These are phyloP conservation scores for Aspergillus steynii DNA, from an alignment of 495 filamentous ascomycete species.

Conservation along the genomic window DNA sequence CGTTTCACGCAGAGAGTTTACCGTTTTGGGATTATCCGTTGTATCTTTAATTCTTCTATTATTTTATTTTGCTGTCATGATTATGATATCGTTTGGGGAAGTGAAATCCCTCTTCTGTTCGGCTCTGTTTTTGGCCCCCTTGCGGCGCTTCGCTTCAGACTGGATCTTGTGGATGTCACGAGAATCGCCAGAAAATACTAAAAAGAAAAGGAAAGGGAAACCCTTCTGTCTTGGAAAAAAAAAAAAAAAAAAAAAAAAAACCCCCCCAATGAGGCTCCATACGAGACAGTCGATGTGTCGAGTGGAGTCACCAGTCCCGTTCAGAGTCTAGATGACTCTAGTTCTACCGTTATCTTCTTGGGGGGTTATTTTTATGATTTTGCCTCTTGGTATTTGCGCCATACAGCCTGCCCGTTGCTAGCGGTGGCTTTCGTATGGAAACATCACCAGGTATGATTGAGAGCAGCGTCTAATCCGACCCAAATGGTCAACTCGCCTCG, in stretches of 20 bases:
- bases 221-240: not conserved
- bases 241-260: not conserved
- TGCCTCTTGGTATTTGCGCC: not conserved
- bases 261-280: not conserved
- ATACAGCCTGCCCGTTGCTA: not conserved
- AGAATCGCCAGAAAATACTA: not conserved
- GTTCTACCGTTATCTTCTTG: not conserved
- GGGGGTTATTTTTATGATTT: not conserved
- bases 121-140: no score
- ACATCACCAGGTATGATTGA: not conserved
- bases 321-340: not conserved
- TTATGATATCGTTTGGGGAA: no score
- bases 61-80: no score
- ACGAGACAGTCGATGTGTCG: not conserved
- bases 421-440: not conserved
- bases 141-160: no score
- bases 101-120: no score
- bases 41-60: no score
- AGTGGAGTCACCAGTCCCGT: not conserved
- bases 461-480: not conserved
- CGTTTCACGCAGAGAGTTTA: not conserved
- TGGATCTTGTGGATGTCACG: no score
- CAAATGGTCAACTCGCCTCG: not conserved
- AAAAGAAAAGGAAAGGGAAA: not conserved
- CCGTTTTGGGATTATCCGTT: not conserved